Percentiles rank a stretch among this genome's conserved stretches.
phyloP scores from a whole-genome alignment of 228 moss, liverwort and hornwort genomes.

The Sphagnum fallax region DNA sequence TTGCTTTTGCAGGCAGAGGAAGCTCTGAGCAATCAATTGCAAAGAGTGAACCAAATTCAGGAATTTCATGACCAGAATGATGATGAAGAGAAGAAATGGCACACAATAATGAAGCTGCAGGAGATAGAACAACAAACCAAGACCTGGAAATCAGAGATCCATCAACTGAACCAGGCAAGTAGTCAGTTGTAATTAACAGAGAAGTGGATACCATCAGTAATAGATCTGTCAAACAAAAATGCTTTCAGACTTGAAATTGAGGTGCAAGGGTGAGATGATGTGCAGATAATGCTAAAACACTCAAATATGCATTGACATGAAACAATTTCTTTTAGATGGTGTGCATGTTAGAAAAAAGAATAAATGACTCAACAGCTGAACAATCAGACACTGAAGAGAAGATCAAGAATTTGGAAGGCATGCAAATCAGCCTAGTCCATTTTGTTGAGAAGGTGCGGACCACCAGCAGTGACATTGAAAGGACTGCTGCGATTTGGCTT shows the following conservation, averaged over 20 bases:
- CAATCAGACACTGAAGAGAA: conserved; percentile 35
- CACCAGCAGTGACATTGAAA: conserved; percentile 56
- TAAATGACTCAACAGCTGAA: conserved; percentile 32
- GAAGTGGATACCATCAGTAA: too few species aligned
- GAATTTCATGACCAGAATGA: conserved; percentile 28
- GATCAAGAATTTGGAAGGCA: conserved; percentile 63
- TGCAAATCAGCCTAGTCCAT: conserved; percentile 54
- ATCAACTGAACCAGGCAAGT: conserved; percentile 34
- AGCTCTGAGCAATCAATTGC: conserved; percentile 48
- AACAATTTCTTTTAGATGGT: conserved; percentile 21
- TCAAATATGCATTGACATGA: too few species aligned
- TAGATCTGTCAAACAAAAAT: too few species aligned
- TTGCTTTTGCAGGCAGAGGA: conserved; percentile 40
- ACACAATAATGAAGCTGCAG: conserved; percentile 40
- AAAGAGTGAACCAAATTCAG: conserved; percentile 59
- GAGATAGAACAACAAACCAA: conserved; percentile 32
- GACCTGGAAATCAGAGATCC: conserved; percentile 46
- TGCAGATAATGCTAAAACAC: too few species aligned
- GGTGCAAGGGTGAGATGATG: too few species aligned
- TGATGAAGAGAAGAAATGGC: conserved; percentile 45
- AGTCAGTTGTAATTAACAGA: too few species aligned
- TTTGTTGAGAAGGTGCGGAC: conserved; percentile 54
- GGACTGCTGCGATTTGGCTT: conserved; percentile 66
- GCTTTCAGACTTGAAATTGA: too few species aligned
- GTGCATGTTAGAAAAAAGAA: conserved; percentile 39